Evolutionary conservation across 73 alveolate species (phyloP), one percentile per base, ranked within the genome.

Genomic region (Tetrahymena malaccensis): DNA sequence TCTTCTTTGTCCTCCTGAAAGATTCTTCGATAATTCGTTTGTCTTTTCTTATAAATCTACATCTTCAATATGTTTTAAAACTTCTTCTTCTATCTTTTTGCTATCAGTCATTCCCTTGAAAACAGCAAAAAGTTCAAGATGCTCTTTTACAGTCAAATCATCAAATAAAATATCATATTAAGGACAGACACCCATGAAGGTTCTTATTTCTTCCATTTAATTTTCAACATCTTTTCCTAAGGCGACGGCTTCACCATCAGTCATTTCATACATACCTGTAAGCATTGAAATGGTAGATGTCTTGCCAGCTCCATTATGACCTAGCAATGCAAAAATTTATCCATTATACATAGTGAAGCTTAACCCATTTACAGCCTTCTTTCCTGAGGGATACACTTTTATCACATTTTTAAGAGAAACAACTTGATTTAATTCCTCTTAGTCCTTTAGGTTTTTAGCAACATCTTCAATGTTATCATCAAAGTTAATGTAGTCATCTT

Each of bases 231-330:
- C 98, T 21, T 85, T 94, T 13, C 98, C 98, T 93, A 84, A 96
- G 0, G 96, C 97, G 27, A 95, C 94, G 19, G 98, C 98, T n/a
- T 43, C 43, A 11, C 99, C 99, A 83, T 93, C 35, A 15, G 98
- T 95, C 21, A 98, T 85, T 84, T 95, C 96, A 50, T 97, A 85
- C 57, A 98, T 93, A 0, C 99, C 99, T 27, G 99, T 97, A 12
- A 98, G 94, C 99, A 98, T 98, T 19, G 99, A 96, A 94, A 99
- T 98, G 35, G 99, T 98, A 2, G 99, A 97, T 0, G 99, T 98
- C 96, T 99, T 99, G 35, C 99, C 99, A 44, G 99, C 99, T 3
- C 99, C 99, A 94, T 99, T 99, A 95, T 99, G 99, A 38, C 99
- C 99, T 31, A 99, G 97, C 58, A 99, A 96, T 5, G 99, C 99